Evolutionary conservation across 2,329 filamentous ascomycete species (phyloP), one percentile per base, ranked within the genome.

Genomic region (Colletotrichum scovillei): DNA sequence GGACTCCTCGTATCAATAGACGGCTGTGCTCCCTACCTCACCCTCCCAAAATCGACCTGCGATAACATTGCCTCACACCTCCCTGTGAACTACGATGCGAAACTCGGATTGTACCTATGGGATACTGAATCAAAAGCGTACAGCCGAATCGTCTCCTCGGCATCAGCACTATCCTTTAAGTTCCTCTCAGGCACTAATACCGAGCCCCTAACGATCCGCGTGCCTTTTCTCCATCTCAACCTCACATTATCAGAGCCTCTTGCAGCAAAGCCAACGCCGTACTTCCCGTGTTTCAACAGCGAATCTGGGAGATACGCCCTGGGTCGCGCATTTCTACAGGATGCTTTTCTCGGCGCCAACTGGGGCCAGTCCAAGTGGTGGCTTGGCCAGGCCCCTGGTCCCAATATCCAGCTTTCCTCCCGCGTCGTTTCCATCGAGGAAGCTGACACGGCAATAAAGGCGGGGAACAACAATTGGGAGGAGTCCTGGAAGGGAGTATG

Each of bases 281-380:
- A 86, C 75, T 86, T 88, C 69, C 86, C 85, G 1, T 87, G 85
- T 72, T 79, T 79, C 24, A 79, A 80, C 0, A 79, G 78, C 6
- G 74, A 74, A 2, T 63, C 72, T 1, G 66, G 68, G 0, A 26
- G 57, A 5, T 83, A 82, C 72, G 78, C 77, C 2, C 81, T 87
- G 2, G 86, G 86, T 0, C 81, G 84, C 22, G 83, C 84, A 1
- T 87, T 87, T 73, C 78, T 87, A 1, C 86, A 88, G 74, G 85
- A 86, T 32, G 84, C 86, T 4, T 87, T 87, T 56, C 68, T 87
- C 0, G 84, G 82, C 4, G 82, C 81, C 7, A 84, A 86, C 72
- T 85, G 82, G 81, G 77, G 79, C 22, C 53, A 74, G 0, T 78
- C 79, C 26, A 79, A 75, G 19, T 80, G 79, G 78, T 85, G 82